Conservation (phyloP, 148 eudicot genomes). For the Polygonum maritimum region DNA sequence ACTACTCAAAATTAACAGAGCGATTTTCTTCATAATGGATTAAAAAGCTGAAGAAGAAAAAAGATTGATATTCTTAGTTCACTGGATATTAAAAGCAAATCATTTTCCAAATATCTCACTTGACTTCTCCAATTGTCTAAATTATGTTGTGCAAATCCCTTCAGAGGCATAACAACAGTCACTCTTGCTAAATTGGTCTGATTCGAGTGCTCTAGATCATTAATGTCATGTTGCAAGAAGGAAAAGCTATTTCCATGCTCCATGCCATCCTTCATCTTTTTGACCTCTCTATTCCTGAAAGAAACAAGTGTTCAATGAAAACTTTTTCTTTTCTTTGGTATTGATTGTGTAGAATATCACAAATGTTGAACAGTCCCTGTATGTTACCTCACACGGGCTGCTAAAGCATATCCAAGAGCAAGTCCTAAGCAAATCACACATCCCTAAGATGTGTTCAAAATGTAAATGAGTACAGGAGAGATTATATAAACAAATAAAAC, state of each 20-base stretch:
- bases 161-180: slow-evolving; percentile 85
- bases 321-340: slow-evolving; percentile 5
- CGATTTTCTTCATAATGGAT: background rate
- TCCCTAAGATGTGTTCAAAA: slow-evolving; percentile 38
- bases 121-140: slow-evolving; percentile 91
- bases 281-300: slow-evolving; percentile 71
- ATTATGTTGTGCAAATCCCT: slow-evolving; percentile 95
- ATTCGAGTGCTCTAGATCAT: slow-evolving; percentile 73
- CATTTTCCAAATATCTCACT: slow-evolving; percentile 30
- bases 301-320: background rate
- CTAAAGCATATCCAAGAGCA: slow-evolving; percentile 71
- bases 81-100: background rate
- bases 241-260: slow-evolving; percentile 64
- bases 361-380: background rate
- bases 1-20: too few species aligned
- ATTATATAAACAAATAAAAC: background rate
- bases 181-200: slow-evolving; percentile 75
- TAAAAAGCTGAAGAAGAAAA: background rate
- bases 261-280: slow-evolving; percentile 47
- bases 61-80: background rate
- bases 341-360: too few species aligned
- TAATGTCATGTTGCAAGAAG: slow-evolving; percentile 61
- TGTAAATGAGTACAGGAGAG: background rate
- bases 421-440: slow-evolving; percentile 56
- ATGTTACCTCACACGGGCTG: slow-evolving; percentile 73